A percentile compares a stretch with the other conserved stretches of the same genome.
Conservation (phyloP, 371 early-diverging fungal species). For the Globomyces sp. region DNA sequence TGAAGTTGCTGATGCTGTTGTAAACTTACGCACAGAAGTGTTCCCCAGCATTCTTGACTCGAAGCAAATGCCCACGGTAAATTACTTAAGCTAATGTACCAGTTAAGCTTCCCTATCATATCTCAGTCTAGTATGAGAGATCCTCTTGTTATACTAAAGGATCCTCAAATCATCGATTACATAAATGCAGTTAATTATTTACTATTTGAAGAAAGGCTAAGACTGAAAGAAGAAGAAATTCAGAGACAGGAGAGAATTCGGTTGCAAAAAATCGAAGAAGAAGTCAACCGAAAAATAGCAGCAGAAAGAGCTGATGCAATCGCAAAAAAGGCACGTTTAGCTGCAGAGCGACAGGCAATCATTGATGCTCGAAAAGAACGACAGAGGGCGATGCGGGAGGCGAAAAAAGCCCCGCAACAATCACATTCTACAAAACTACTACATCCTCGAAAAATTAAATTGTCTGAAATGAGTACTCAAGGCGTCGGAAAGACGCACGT, state of each 20-base stretch:
- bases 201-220: conserved; percentile 18
- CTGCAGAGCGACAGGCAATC: conserved; percentile 30
- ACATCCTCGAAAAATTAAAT: conserved; percentile 8
- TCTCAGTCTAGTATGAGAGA: not conserved
- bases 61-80: conserved; percentile 2
- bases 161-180: conserved; percentile 26
- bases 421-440: conserved; percentile 5
- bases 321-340: conserved; percentile 30
- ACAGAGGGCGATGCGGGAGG: conserved; percentile 1
- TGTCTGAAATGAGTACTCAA: conserved; percentile 18
- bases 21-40: not conserved
- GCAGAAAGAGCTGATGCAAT: conserved; percentile 25
- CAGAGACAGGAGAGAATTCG: conserved; percentile 27
- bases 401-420: conserved; percentile 4
- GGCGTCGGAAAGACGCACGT: conserved; percentile 40
- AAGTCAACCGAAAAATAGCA: conserved; percentile 31
- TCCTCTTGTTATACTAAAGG: not conserved
- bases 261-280: conserved; percentile 25
- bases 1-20: not conserved
- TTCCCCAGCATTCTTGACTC: not conserved
- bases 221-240: conserved; percentile 26
- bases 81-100: not conserved
- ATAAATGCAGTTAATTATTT: conserved; percentile 37
- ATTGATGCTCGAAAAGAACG: conserved; percentile 24
- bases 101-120: not conserved